These are phyloP conservation scores for Pholiota adiposa DNA, from an alignment of 1,284 basidiomycete genomes.

Conservation along the genomic window DNA sequence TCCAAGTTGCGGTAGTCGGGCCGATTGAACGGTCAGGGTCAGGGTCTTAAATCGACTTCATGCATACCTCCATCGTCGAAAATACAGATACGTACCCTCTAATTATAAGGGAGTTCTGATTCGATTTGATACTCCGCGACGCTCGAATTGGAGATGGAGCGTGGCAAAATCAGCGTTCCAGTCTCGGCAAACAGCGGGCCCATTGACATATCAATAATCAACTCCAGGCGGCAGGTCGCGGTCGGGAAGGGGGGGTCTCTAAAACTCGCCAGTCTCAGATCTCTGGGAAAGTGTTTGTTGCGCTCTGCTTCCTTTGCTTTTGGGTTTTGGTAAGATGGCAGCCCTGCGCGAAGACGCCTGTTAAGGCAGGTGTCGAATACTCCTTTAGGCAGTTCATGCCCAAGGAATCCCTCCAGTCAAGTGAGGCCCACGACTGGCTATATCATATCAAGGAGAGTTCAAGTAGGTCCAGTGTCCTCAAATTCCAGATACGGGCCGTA, in stretches of 20 bases:
- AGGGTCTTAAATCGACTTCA: background rate
- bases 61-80: background rate
- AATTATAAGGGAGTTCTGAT: background rate
- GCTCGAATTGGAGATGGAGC: background rate
- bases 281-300: background rate
- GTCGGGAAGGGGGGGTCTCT: slow-evolving; percentile 6
- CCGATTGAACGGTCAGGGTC: background rate
- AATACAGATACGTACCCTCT: background rate
- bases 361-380: background rate
- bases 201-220: background rate
- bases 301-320: background rate
- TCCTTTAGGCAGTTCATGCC: background rate
- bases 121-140: background rate
- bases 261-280: background rate
- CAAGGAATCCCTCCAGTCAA: background rate
- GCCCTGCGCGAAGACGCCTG: background rate
- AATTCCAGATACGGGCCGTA: background rate
- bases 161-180: background rate
- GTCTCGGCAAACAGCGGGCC: background rate
- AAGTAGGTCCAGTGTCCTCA: background rate
- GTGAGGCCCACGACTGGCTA: background rate
- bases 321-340: background rate
- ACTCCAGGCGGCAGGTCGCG: background rate
- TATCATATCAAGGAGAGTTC: background rate
- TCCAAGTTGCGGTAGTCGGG: background rate